These are phyloP conservation scores for Coniosporium tulheliwenetii DNA, from an alignment of 2,329 filamentous ascomycete species.

Conservation along the genomic window DNA sequence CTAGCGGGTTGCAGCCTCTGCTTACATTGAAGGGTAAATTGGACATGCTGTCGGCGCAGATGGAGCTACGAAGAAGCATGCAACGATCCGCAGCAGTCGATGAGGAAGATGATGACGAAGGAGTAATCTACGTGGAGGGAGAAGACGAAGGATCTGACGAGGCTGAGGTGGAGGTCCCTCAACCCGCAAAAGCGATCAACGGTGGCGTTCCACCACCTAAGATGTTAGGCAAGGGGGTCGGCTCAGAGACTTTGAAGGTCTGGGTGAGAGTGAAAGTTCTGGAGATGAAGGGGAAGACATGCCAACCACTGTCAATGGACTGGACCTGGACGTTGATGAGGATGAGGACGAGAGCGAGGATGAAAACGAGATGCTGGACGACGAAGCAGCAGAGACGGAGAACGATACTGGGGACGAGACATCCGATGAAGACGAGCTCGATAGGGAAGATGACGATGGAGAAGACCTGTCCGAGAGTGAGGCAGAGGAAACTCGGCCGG, in stretches of 20 bases:
- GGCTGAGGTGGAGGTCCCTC: slow-evolving; percentile 27
- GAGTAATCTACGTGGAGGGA: slow-evolving; percentile 76
- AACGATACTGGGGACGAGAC: slow-evolving; percentile 29
- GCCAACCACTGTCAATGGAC: slow-evolving; percentile 6
- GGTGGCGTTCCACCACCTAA: slow-evolving; percentile 7
- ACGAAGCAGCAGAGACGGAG: slow-evolving; percentile 34
- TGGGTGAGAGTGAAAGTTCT: slow-evolving; percentile 13
- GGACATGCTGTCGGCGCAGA: slow-evolving; percentile 83
- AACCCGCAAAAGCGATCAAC: slow-evolving; percentile 22
- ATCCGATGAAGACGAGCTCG: slow-evolving; percentile 22
- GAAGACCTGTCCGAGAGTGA: not conserved
- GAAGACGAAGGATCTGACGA: slow-evolving; percentile 47
- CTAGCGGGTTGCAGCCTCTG: slow-evolving; percentile 65
- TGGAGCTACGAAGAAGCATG: slow-evolving; percentile 61
- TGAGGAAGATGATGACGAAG: slow-evolving; percentile 49
- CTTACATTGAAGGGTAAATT: slow-evolving; percentile 87
- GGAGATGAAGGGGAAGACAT: slow-evolving; percentile 6
- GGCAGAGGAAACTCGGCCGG: not conserved
- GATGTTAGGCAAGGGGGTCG: slow-evolving; percentile 12
- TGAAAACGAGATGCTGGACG: slow-evolving; percentile 29
- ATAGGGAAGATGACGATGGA: not conserved
- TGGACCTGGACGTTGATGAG: slow-evolving; percentile 5
- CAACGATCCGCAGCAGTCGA: slow-evolving; percentile 39
- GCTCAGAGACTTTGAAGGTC: slow-evolving; percentile 7
- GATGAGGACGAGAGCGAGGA: slow-evolving; percentile 9